Evolutionary conservation across 129 eudicot genomes (phyloP).

Genomic region (Daucus carota): DNA sequence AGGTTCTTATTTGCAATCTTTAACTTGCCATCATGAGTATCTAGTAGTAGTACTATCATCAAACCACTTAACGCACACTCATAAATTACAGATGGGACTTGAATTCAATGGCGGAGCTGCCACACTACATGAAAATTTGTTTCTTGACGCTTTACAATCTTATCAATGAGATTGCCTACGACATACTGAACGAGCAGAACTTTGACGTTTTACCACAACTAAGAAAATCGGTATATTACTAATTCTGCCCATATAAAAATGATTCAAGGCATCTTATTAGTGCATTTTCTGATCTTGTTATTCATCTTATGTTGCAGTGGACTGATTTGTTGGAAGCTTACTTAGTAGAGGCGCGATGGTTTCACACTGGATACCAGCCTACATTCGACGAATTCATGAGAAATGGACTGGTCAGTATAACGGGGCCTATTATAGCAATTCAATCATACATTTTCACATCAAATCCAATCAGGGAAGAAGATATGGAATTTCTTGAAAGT

Average conservation of each 20-base stretch:
- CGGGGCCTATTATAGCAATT: background rate
- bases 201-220: conserved; percentile 29
- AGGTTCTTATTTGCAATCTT: conserved; percentile 22
- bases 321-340: conserved; percentile 44
- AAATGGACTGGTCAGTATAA: background rate
- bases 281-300: too few relatives aligned
- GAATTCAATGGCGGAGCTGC: conserved; percentile 35
- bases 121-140: conserved; percentile 51
- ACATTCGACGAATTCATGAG: background rate
- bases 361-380: background rate
- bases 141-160: conserved; percentile 35
- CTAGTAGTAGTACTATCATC: too few relatives aligned
- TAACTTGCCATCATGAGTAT: too few relatives aligned
- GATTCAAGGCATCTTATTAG: too few relatives aligned
- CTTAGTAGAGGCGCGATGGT: conserved; percentile 49
- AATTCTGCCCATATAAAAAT: background rate
- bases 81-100: conserved; percentile 45
- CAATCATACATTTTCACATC: background rate
- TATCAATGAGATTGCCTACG: conserved; percentile 25
- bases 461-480: background rate
- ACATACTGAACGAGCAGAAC: conserved; percentile 28
- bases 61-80: too few relatives aligned
- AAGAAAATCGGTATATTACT: conserved; percentile 24
- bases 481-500: background rate
- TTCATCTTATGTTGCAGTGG: conserved; percentile 35